Evolutionary conservation across 2,329 filamentous ascomycete species (phyloP), one percentile per base, ranked within the genome.

Genomic region (Cladophialophora chaetospira): DNA sequence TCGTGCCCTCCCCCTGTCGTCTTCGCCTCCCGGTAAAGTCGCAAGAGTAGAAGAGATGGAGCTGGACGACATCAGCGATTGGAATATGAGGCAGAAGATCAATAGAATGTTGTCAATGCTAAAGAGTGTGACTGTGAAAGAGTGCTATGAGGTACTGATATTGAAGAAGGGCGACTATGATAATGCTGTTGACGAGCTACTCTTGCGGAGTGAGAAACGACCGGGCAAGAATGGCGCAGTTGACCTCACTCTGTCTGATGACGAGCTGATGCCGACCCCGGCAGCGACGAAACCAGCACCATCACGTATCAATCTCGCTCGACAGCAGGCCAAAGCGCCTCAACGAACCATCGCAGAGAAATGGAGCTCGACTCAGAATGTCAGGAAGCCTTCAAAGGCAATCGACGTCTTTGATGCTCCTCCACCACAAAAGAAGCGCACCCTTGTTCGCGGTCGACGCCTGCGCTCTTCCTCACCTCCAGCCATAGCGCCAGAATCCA

Each of bases 281-380:
- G 67, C 54, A 43, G 63, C 63, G 5, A 46, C 54, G 31, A 66
- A 69, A 55, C 69, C 55, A 62, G 67, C 55, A 54, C 38, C 82
- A 81, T 52, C 53, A 21, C 28, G 17, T 11, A 11, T 35, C 13
- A 46, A 49, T 36, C 26, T 36, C 13, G 42, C 42, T 10, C 38
- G 45, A 64, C 79, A 82, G 61, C 74, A 78, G 47, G 75, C 85
- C 28, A 81, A 82, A 61, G 76, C 75, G 9, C 80, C 80, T 4
- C 75, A 75, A 11, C 79, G 77, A 57, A 79, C 74, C 4, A 83
- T 89, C 55, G 78, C 82, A 57, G 78, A 85, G 58, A 84, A 82
- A 66, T 86, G 80, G 75, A 74, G 76, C 11, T 75, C 77, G 5
- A 78, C 76, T 40, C 79, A 79, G 61, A 71, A 69, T 38, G 65